phyloP scores from a whole-genome alignment of 768 basidiomycete genomes.

The Mycena sanguinolenta region DNA sequence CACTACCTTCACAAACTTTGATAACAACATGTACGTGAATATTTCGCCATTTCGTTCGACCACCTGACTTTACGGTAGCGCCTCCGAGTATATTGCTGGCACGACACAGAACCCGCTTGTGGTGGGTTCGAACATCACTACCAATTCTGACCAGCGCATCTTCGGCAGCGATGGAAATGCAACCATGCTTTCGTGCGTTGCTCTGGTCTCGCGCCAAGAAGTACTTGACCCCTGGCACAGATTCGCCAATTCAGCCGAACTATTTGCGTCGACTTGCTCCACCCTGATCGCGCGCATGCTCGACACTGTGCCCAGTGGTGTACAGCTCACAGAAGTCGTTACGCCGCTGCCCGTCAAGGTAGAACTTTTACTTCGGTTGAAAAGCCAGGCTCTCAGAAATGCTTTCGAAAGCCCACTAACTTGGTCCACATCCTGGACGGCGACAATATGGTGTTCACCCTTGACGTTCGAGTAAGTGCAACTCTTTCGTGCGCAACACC shows the following conservation, averaged over 20 bases:
- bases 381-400: not conserved
- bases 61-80: not conserved
- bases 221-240: not conserved
- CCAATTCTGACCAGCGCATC: not conserved
- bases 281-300: slow-evolving; percentile 22
- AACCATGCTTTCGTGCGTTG: slow-evolving; percentile 17
- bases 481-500: not conserved
- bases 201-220: not conserved
- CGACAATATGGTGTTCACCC: slow-evolving; percentile 3
- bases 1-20: slow-evolving; percentile 15
- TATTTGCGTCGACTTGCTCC: slow-evolving; percentile 20
- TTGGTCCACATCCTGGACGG: not conserved
- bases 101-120: slow-evolving; percentile 17
- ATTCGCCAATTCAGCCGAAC: slow-evolving; percentile 16
- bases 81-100: slow-evolving; percentile 20
- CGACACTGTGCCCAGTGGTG: no score
- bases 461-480: not conserved
- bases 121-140: slow-evolving; percentile 19
- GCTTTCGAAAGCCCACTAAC: not conserved
- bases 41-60: not conserved
- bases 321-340: slow-evolving; percentile 2
- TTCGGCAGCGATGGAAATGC: slow-evolving; percentile 19
- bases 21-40: slow-evolving; percentile 19
- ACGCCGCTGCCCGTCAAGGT: slow-evolving; percentile 19
- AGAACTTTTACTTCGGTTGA: not conserved